A percentile compares a stretch with the other conserved stretches of the same genome.
phyloP scores from a whole-genome alignment of 2,329 filamentous ascomycete genomes.

The Alternaria rosae region DNA sequence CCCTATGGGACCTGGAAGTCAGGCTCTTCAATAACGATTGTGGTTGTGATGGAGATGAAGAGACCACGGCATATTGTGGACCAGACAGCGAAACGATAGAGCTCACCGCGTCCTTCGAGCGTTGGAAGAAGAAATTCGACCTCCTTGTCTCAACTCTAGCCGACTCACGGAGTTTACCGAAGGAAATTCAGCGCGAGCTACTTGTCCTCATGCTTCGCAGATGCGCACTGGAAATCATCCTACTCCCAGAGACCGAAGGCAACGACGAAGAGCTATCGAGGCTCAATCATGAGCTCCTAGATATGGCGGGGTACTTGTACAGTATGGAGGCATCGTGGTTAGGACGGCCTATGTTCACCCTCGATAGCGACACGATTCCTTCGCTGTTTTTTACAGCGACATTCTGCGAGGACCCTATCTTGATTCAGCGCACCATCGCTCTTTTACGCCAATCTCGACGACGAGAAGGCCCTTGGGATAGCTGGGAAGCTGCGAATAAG shows the following conservation, averaged over 20 bases:
- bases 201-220: neutral
- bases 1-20: constrained; percentile 1
- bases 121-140: neutral
- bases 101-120: neutral
- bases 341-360: constrained; percentile 7
- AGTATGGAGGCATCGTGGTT: constrained; percentile 6
- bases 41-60: neutral
- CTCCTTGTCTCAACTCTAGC: neutral
- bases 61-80: neutral
- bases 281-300: neutral
- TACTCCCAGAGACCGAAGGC: neutral
- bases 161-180: neutral
- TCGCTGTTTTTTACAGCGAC: neutral
- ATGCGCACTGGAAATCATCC: neutral
- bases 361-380: constrained; percentile 6
- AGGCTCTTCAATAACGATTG: neutral
- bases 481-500: constrained; percentile 4
- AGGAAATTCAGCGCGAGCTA: neutral
- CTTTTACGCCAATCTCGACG: constrained; percentile 2
- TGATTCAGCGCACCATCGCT: neutral
- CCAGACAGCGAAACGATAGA: neutral
- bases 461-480: constrained; percentile 8
- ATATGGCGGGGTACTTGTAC: neutral
- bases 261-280: neutral
- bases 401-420: neutral